phyloP scores from a whole-genome alignment of 2,329 filamentous ascomycete genomes.

The Dactylonectria macrodidyma region DNA sequence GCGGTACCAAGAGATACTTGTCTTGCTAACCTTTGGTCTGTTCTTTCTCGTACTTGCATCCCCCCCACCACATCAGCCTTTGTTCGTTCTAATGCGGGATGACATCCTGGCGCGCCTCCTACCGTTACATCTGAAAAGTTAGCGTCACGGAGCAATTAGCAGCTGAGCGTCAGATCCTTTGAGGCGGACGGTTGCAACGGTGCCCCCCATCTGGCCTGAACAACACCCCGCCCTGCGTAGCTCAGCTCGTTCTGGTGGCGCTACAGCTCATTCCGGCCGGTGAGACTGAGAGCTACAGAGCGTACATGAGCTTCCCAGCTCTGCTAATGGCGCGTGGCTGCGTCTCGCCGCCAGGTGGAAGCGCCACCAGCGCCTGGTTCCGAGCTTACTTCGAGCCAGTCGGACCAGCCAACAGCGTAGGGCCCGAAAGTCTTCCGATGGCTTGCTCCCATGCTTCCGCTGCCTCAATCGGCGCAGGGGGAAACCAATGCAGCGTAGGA shows the following conservation, averaged over 20 bases:
- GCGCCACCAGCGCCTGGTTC: conserved; percentile 3
- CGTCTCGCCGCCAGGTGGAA: neutral
- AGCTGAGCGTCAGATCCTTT: conserved; percentile 20
- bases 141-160: conserved; percentile 14
- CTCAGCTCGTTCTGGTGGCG: conserved; percentile 21
- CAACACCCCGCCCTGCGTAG: neutral
- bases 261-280: conserved; percentile 10
- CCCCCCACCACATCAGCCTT: conserved; percentile 10
- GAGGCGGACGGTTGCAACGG: conserved; percentile 31
- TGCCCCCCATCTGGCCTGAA: neutral
- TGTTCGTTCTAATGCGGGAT: conserved; percentile 20
- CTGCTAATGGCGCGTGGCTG: conserved; percentile 1
- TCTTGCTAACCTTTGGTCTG: neutral
- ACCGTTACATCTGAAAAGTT: conserved; percentile 8
- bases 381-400: neutral
- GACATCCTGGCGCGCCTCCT: conserved; percentile 8
- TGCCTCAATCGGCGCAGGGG: neutral
- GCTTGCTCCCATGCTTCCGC: neutral
- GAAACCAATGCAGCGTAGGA: neutral
- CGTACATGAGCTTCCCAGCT: neutral
- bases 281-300: neutral
- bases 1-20: conserved; percentile 22
- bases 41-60: conserved; percentile 1
- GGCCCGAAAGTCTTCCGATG: neutral
- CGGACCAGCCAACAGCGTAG: too few relatives aligned